Conservation (phyloP, 1,284 basidiomycete species). For the Tranzscheliella williamsii region DNA sequence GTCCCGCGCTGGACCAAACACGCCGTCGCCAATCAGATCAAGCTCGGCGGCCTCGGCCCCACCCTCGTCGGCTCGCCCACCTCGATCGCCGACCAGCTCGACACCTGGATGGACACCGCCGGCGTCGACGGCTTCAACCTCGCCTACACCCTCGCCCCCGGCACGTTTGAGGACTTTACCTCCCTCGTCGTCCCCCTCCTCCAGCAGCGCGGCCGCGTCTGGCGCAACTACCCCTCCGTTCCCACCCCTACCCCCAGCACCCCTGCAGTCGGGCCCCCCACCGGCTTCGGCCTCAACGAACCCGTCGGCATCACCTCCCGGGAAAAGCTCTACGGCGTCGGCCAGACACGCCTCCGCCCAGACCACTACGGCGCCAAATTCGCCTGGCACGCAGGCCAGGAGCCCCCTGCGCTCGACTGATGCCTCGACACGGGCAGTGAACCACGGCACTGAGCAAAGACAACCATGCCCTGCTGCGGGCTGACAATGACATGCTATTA, state of each 20-base stretch:
- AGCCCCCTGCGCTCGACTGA: conserved; percentile 31
- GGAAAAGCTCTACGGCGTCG: conserved; percentile 54
- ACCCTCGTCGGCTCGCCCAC: conserved; percentile 39
- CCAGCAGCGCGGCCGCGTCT: conserved; percentile 49
- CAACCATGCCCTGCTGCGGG: too few relatives aligned
- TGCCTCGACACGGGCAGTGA: too few relatives aligned
- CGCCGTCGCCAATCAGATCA: conserved; percentile 50
- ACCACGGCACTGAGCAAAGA: too few relatives aligned
- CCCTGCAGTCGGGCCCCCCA: neutral
- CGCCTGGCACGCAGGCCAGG: conserved; percentile 51
- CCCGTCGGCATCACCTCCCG: conserved; percentile 43
- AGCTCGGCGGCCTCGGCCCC: conserved; percentile 56
- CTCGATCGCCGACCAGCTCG: conserved; percentile 44
- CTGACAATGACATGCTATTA: too few relatives aligned
- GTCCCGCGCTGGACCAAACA: conserved; percentile 55
- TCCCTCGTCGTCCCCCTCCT: conserved; percentile 48
- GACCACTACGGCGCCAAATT: conserved; percentile 54
- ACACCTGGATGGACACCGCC: conserved; percentile 42
- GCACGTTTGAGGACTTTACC: conserved; percentile 51
- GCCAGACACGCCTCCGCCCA: conserved; percentile 40
- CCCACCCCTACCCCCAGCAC: conserved; percentile 2
- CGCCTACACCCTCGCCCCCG: conserved; percentile 44
- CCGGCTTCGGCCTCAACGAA: conserved; percentile 40
- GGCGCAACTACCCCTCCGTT: conserved; percentile 46
- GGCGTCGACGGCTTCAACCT: conserved; percentile 57